Conservation (phyloP, 1,284 basidiomycete species). For the Sanghuangporus baumii region DNA sequence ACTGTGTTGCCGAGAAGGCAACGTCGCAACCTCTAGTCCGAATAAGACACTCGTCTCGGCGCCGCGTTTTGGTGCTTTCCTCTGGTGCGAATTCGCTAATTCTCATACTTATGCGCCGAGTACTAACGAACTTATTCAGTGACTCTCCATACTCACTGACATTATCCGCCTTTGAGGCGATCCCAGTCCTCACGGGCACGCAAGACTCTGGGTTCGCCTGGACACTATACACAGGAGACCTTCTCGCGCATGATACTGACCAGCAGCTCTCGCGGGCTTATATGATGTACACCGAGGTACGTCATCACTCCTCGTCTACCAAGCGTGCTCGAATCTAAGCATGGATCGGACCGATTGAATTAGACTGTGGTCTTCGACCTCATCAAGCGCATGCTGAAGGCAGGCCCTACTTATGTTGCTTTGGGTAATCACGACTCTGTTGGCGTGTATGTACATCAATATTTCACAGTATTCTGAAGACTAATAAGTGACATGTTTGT, state of each 20-base stretch:
- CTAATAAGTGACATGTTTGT: not conserved
- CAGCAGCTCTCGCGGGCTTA: constrained; percentile 46
- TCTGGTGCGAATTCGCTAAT: constrained; percentile 38
- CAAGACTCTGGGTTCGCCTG: constrained; percentile 56
- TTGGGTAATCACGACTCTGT: constrained; percentile 77
- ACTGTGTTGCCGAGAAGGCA: constrained; percentile 62
- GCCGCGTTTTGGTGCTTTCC: constrained; percentile 59
- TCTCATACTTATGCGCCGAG: not conserved
- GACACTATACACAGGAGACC: constrained; percentile 71
- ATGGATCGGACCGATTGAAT: not conserved
- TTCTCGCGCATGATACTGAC: constrained; percentile 66
- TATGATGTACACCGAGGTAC: constrained; percentile 5
- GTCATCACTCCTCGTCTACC: not conserved
- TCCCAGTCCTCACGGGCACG: constrained; percentile 63
- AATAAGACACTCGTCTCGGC: constrained; percentile 49
- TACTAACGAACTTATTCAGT: constrained; percentile 30
- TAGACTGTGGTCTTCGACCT: constrained; percentile 65
- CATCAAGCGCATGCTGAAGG: constrained; percentile 52
- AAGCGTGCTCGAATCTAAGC: not conserved
- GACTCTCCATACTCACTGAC: constrained; percentile 68
- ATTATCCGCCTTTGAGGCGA: constrained; percentile 57
- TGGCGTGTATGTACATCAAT: constrained; percentile 38
- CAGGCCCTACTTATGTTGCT: constrained; percentile 65
- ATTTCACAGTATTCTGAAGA: constrained; percentile 14
- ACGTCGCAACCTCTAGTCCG: constrained; percentile 45